These are phyloP conservation scores for Pythium aristosporum DNA, from an alignment of 352 stramenopile species.

Conservation along the genomic window DNA sequence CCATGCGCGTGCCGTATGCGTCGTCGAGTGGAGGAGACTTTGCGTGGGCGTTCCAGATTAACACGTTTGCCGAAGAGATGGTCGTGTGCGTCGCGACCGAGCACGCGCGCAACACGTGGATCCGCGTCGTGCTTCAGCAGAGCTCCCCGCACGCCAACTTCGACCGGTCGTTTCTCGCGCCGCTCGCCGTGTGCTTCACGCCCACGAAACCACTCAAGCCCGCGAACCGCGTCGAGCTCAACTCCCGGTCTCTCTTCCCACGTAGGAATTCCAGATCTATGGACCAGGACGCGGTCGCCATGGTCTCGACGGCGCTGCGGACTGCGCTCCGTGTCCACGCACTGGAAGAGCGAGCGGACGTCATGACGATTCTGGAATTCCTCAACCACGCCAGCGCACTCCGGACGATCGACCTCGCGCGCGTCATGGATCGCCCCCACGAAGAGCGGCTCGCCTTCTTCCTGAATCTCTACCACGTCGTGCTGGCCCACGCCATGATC, in stretches of 20 bases:
- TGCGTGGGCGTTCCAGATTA: constrained; percentile 67
- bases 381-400: constrained; percentile 64
- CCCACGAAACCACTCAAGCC: constrained; percentile 42
- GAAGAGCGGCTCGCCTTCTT: constrained; percentile 76
- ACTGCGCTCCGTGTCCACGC: constrained; percentile 35
- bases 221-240: constrained; percentile 54
- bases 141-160: constrained; percentile 50
- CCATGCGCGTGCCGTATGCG: constrained; percentile 31
- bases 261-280: background rate
- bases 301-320: constrained; percentile 24
- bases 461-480: constrained; percentile 75
- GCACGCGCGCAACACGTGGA: constrained; percentile 61
- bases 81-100: constrained; percentile 64
- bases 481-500: constrained; percentile 81
- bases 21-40: constrained; percentile 15
- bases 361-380: constrained; percentile 61
- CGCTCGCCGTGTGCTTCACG: constrained; percentile 38
- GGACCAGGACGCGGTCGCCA: constrained; percentile 31
- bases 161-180: constrained; percentile 25
- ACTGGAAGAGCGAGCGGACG: constrained; percentile 35
- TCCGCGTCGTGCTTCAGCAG: constrained; percentile 61
- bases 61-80: constrained; percentile 73
- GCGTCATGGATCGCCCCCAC: constrained; percentile 41
- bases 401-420: constrained; percentile 49
- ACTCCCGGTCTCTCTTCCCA: constrained; percentile 62